These are phyloP conservation scores for Dioscorea dumetorum DNA, from an alignment of 106 monocot genomes.

Conservation along the genomic window DNA sequence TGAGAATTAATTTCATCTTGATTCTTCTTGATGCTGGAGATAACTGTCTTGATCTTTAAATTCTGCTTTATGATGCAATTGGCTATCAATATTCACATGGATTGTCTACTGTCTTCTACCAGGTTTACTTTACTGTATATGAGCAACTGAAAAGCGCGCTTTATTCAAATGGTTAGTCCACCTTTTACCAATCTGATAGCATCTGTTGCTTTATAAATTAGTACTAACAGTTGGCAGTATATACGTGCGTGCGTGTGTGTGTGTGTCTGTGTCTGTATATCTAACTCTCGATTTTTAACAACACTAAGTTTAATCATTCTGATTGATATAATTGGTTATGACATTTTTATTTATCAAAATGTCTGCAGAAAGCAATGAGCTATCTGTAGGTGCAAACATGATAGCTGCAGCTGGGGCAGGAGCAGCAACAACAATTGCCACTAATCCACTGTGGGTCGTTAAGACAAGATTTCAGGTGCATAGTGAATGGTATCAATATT, in stretches of 20 bases:
- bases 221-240: too few species aligned
- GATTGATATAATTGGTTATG: background rate
- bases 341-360: background rate
- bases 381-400: constrained; percentile 52
- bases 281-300: background rate
- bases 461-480: constrained; percentile 77
- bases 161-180: constrained; percentile 50
- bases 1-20: too few species aligned
- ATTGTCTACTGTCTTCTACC: background rate
- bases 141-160: constrained; percentile 60
- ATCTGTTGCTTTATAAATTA: too few species aligned
- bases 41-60: too few species aligned
- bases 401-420: constrained; percentile 71
- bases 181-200: background rate
- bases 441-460: constrained; percentile 78
- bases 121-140: constrained; percentile 72
- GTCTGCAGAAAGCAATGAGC: constrained; percentile 34
- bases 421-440: constrained; percentile 60
- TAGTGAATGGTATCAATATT: background rate
- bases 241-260: too few species aligned
- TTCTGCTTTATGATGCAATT: too few species aligned
- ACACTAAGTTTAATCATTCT: background rate
- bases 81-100: too few species aligned
- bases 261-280: too few species aligned
- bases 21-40: too few species aligned